Conservation (phyloP, 306 rosid species). For the Mucuna pruriens region DNA sequence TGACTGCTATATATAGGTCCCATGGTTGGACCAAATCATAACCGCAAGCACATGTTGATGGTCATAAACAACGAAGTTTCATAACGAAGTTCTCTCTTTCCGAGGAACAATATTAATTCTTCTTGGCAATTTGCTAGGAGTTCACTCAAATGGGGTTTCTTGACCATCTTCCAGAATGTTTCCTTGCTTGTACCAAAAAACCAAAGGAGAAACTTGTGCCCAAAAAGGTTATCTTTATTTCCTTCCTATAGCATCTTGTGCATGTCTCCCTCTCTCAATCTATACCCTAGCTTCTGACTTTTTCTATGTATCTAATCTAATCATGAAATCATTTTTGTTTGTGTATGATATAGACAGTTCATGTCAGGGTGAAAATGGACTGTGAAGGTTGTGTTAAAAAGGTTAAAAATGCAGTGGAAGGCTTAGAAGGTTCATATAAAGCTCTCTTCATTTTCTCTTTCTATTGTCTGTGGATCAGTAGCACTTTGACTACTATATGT, state of each 20-base stretch:
- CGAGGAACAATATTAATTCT: background rate
- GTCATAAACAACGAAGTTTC: background rate
- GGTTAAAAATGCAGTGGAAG: conserved; percentile 57
- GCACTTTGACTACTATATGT: background rate
- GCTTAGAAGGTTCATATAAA: conserved; percentile 61
- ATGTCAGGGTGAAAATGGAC: conserved; percentile 85
- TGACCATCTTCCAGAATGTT: conserved; percentile 23
- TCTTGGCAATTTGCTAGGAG: conserved; percentile 13
- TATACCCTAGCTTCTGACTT: background rate
- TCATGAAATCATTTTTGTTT: background rate
- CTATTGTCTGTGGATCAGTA: background rate
- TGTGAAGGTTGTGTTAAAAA: conserved; percentile 84
- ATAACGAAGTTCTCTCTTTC: background rate
- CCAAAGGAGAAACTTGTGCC: conserved; percentile 39
- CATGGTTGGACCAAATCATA: background rate
- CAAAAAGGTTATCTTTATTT: conserved; percentile 34
- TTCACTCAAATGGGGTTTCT: conserved; percentile 44
- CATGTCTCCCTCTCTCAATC: background rate
- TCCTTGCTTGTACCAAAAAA: background rate
- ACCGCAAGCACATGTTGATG: background rate
- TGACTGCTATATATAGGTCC: background rate
- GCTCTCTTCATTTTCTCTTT: background rate
- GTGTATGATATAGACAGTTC: conserved; percentile 63
- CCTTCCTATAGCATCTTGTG: background rate
- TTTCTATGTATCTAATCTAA: background rate